Percentiles rank a stretch among this genome's conserved stretches.
phyloP scores from a whole-genome alignment of 805 yeast species.

The Cyberlindnera lachancei region DNA sequence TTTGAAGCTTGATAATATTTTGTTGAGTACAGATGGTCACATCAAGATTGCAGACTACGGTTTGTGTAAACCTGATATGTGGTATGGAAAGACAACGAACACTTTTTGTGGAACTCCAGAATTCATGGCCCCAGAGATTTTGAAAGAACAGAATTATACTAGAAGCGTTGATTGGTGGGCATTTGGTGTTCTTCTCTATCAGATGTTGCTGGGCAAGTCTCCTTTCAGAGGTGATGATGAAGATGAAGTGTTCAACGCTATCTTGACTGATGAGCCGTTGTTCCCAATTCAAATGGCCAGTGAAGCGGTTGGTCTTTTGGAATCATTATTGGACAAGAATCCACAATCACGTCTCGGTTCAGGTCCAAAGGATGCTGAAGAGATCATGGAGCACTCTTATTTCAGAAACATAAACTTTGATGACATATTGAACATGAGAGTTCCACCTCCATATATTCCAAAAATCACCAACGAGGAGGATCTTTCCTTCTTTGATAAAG shows the following conservation, averaged over 20 bases:
- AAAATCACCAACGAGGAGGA: conserved; percentile 83
- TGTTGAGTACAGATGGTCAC: conserved; percentile 86
- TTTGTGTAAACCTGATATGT: conserved; percentile 89
- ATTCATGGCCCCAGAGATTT: conserved; percentile 97
- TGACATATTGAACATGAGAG: conserved; percentile 62
- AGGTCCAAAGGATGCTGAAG: conserved; percentile 82
- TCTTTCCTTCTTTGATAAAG: conserved; percentile 88
- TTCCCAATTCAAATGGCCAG: conserved; percentile 97
- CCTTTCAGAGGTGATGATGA: conserved; percentile 97
- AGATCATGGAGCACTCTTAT: conserved; percentile 93
- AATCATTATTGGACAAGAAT: conserved; percentile 84
- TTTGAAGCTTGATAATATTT: conserved; percentile 88
- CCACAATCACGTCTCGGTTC: conserved; percentile 80
- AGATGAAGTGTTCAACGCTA: conserved; percentile 95
- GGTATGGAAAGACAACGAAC: conserved; percentile 75
- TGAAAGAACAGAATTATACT: conserved; percentile 87
- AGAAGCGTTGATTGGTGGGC: conserved; percentile 99
- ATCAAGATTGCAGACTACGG: conserved; percentile 97
- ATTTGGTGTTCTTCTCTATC: conserved; percentile 91
- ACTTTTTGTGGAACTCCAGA: conserved; percentile 99
- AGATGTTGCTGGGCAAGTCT: conserved; percentile 92
- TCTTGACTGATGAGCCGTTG: conserved; percentile 90
- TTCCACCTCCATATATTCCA: conserved; percentile 87
- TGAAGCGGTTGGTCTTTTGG: conserved; percentile 90
- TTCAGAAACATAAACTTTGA: conserved; percentile 87